Evolutionary conservation across 306 rosid genomes (phyloP).

Genomic region (Ormosia semicastrata): DNA sequence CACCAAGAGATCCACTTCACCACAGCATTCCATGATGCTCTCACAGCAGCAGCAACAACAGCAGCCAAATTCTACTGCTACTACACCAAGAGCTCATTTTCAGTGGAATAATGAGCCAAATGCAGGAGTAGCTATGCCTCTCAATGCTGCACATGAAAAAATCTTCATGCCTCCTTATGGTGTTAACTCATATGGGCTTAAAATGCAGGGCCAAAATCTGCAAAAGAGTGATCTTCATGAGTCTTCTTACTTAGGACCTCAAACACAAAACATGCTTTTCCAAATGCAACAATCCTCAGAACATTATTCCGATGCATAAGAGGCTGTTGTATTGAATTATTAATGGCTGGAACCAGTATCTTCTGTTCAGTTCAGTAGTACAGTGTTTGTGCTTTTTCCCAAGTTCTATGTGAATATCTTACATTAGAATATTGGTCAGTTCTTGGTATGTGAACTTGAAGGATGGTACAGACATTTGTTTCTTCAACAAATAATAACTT

Average conservation of each 20-base stretch:
- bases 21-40: constrained; percentile 37
- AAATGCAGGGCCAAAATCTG: constrained; percentile 53
- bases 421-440: constrained; percentile 40
- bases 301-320: constrained; percentile 47
- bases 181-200: constrained; percentile 50
- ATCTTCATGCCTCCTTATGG: constrained; percentile 52
- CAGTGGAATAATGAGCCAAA: constrained; percentile 63
- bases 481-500: constrained; percentile 15
- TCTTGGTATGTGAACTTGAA: constrained; percentile 32
- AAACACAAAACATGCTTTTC: constrained; percentile 61
- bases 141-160: constrained; percentile 47
- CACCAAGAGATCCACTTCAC: constrained; percentile 41
- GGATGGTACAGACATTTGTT: constrained; percentile 35
- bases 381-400: constrained; percentile 30
- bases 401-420: constrained; percentile 56
- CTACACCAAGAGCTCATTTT: constrained; percentile 36
- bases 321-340: constrained; percentile 16
- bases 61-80: constrained; percentile 29
- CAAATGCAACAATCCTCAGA: constrained; percentile 68
- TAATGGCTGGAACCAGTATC: constrained; percentile 31
- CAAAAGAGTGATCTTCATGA: constrained; percentile 46
- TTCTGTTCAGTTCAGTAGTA: constrained; percentile 26
- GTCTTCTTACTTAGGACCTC: constrained; percentile 61
- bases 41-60: constrained; percentile 25
- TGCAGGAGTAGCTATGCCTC: constrained; percentile 44